Percentiles rank a stretch among this genome's conserved stretches.
Evolutionary conservation across 2,329 filamentous ascomycete species (phyloP).

Genomic region (Xylariaceae sp.): DNA sequence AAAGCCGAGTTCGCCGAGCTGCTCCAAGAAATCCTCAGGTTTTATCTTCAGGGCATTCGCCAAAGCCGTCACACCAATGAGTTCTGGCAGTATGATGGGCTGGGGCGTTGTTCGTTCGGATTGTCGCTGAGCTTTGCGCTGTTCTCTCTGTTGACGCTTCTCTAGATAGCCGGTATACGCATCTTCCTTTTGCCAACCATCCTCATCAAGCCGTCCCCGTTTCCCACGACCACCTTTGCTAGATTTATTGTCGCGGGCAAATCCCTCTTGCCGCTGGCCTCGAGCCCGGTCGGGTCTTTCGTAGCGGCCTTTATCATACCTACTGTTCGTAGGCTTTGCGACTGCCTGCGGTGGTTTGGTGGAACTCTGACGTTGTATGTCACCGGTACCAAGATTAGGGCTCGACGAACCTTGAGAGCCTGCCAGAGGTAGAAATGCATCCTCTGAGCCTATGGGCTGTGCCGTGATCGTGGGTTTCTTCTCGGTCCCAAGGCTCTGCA

Average conservation of each 20-base stretch:
- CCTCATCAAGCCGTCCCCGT: constrained; percentile 14
- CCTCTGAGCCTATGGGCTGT: neutral
- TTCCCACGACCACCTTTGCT: constrained; percentile 10
- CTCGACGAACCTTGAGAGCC: neutral
- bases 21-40: constrained; percentile 65
- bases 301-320: neutral
- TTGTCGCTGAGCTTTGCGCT: constrained; percentile 38
- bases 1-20: constrained; percentile 83
- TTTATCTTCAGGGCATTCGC: constrained; percentile 71
- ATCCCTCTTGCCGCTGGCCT: constrained; percentile 3
- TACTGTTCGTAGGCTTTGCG: neutral
- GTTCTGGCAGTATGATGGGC: constrained; percentile 77
- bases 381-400: neutral
- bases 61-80: constrained; percentile 82
- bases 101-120: constrained; percentile 41
- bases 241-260: constrained; percentile 4
- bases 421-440: neutral
- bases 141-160: constrained; percentile 38
- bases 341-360: neutral
- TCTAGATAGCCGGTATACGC: constrained; percentile 37
- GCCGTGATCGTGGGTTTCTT: neutral
- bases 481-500: too few relatives aligned
- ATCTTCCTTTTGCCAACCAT: constrained; percentile 27
- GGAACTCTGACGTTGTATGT: neutral
- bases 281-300: constrained; percentile 4